Evolutionary conservation across 2,329 filamentous ascomycete genomes (phyloP).

Genomic region (Aspergillus viridinutans): DNA sequence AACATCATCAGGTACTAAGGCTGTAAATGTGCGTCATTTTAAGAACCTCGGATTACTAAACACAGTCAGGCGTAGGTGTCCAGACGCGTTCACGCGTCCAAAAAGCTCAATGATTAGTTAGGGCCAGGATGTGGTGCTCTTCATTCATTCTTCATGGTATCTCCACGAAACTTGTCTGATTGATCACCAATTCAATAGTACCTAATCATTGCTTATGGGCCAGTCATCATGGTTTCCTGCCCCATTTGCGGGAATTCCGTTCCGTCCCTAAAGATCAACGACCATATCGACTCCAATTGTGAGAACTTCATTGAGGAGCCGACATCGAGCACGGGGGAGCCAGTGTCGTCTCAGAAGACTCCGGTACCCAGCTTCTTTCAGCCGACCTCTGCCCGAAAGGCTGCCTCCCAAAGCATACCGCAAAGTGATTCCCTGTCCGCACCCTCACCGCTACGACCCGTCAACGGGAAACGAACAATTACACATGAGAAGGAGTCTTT

Average conservation of each 20-base stretch:
- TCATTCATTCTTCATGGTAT: not conserved
- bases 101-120: not conserved
- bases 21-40: not conserved
- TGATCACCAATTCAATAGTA: not conserved
- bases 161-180: not conserved
- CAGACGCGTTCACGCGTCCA: not conserved
- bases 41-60: not conserved
- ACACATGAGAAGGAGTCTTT: slow-evolving; percentile 21
- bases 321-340: slow-evolving; percentile 42
- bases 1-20: not conserved
- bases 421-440: slow-evolving; percentile 20
- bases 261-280: slow-evolving; percentile 65
- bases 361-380: slow-evolving; percentile 53
- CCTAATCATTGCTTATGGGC: not conserved
- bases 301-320: slow-evolving; percentile 56
- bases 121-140: not conserved
- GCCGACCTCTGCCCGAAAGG: slow-evolving; percentile 45
- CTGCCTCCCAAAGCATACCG: slow-evolving; percentile 23
- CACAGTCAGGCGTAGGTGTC: not conserved
- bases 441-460: slow-evolving; percentile 24
- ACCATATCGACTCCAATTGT: slow-evolving; percentile 84
- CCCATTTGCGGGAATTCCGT: slow-evolving; percentile 70
- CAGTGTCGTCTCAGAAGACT: slow-evolving; percentile 34
- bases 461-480: slow-evolving; percentile 31
- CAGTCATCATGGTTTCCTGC: slow-evolving; percentile 59